Evolutionary conservation across 257 asterid genomes (phyloP).

Genomic region (Solanum bulbocastanum): DNA sequence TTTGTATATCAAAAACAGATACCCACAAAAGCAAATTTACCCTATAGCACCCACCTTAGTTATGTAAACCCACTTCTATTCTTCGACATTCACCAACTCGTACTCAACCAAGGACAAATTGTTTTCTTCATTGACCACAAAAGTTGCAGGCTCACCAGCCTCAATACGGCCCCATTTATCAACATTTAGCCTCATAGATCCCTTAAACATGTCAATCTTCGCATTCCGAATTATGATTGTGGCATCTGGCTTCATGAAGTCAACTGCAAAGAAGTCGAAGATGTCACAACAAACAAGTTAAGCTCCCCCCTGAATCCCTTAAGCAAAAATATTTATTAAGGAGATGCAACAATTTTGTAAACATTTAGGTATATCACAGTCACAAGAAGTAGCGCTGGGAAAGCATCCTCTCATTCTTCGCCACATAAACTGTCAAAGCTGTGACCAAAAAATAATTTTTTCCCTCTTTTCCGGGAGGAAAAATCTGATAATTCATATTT

Average conservation of each 20-base stretch:
- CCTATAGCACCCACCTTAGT: conserved; percentile 10
- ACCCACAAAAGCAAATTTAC: conserved; percentile 15
- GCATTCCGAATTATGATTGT: conserved; percentile 60
- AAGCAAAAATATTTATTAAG: background rate
- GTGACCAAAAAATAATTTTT: background rate
- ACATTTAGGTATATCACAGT: background rate
- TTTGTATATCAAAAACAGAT: conserved; percentile 39
- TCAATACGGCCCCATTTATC: conserved; percentile 84
- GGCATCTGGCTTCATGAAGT: conserved; percentile 48
- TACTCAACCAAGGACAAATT: conserved; percentile 68
- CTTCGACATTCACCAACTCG: conserved; percentile 60
- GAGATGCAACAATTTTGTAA: background rate
- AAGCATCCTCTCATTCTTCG: background rate
- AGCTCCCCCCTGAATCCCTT: background rate
- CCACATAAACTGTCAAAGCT: background rate
- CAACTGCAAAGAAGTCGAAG: conserved; percentile 34
- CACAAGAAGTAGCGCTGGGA: background rate
- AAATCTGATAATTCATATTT: background rate
- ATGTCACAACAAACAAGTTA: background rate
- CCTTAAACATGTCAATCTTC: conserved; percentile 77
- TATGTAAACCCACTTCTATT: conserved; percentile 5
- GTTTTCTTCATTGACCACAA: conserved; percentile 71
- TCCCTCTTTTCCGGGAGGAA: background rate
- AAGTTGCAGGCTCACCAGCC: conserved; percentile 50
- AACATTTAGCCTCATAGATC: conserved; percentile 70